These are phyloP conservation scores for Clavispora fructus DNA, from an alignment of 805 yeast genomes.

Conservation along the genomic window DNA sequence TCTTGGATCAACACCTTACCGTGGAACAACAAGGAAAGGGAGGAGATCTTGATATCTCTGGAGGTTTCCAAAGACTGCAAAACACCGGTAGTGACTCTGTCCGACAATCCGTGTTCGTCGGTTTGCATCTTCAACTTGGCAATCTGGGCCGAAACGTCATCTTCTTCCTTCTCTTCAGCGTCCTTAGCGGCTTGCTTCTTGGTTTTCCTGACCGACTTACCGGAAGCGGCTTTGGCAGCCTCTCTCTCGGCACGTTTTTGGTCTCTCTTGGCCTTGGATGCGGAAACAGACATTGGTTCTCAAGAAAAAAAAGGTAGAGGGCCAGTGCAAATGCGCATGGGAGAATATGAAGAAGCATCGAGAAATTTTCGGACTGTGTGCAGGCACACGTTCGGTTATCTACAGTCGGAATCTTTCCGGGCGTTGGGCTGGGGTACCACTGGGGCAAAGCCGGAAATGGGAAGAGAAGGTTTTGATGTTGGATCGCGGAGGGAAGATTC, in stretches of 20 bases:
- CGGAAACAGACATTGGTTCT: conserved; percentile 52
- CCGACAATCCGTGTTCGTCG: conserved; percentile 91
- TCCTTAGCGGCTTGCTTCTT: conserved; percentile 52
- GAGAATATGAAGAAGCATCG: conserved; percentile 2
- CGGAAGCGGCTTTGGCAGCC: conserved; percentile 51
- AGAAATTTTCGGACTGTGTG: conserved; percentile 5
- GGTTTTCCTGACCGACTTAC: conserved; percentile 67
- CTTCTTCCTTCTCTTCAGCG: conserved; percentile 47
- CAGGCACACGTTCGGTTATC: background rate
- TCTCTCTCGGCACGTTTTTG: conserved; percentile 76
- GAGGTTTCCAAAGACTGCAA: conserved; percentile 83
- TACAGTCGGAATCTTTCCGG: background rate
- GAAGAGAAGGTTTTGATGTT: too few relatives aligned
- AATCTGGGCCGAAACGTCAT: conserved; percentile 66
- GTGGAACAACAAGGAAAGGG: conserved; percentile 90
- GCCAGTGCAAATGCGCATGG: background rate
- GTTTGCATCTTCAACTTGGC: conserved; percentile 86
- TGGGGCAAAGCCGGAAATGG: too few relatives aligned
- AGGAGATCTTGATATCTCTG: conserved; percentile 87
- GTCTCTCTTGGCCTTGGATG: conserved; percentile 97
- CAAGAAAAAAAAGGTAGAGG: background rate
- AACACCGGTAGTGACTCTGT: conserved; percentile 97
- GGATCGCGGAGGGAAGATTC: too few relatives aligned
- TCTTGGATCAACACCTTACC: conserved; percentile 96
- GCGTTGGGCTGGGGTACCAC: background rate